Percentiles rank a stretch among this genome's conserved stretches.
Conservation (phyloP, 371 early-diverging fungal genomes). For the Blastocladiella emersonii region DNA sequence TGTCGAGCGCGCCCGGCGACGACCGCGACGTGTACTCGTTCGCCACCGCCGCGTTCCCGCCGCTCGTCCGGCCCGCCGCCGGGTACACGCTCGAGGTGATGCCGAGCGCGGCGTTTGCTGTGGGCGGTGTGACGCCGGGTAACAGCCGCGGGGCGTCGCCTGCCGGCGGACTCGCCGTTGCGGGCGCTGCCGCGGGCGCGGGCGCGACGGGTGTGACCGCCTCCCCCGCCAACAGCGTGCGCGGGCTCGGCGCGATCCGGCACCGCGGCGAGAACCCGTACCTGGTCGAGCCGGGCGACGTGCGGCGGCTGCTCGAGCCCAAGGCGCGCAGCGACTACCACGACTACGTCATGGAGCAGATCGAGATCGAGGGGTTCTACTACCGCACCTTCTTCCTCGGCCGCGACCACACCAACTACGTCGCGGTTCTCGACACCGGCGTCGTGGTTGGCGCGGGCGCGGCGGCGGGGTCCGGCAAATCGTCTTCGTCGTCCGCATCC, state of each 20-base stretch:
- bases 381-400: constrained; percentile 16
- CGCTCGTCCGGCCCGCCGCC: background rate
- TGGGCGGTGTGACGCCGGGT: too few relatives aligned
- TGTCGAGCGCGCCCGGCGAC: background rate
- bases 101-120: constrained; percentile 11
- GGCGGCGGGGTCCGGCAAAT: background rate
- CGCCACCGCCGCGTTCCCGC: background rate
- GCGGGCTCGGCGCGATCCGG: background rate
- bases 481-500: too few relatives aligned
- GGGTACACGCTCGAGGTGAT: constrained; percentile 12
- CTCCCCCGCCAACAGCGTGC: too few relatives aligned
- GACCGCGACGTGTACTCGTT: background rate
- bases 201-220: too few relatives aligned
- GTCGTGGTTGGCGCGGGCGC: constrained; percentile 10
- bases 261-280: background rate
- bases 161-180: too few relatives aligned
- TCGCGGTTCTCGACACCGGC: constrained; percentile 6
- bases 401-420: background rate
- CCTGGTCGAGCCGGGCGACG: background rate
- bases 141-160: too few relatives aligned
- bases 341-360: constrained; percentile 16
- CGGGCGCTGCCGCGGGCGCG: too few relatives aligned
- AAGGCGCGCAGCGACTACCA: constrained; percentile 5
- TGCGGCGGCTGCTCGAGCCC: background rate
- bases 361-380: constrained; percentile 16